Conservation (phyloP, 306 rosid genomes). For the Trifolium fragiferum region DNA sequence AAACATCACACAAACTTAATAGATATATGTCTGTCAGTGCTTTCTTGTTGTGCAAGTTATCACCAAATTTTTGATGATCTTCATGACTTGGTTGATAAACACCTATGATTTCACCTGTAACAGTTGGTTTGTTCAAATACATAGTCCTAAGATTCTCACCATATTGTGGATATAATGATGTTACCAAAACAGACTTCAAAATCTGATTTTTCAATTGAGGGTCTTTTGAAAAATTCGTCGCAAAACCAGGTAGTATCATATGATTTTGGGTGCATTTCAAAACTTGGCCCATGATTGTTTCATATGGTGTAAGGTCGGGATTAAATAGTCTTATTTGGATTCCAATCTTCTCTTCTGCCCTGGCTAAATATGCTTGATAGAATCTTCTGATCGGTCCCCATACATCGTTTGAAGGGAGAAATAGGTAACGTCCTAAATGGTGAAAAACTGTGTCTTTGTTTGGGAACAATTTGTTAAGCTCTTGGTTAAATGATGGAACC, state of each 20-base stretch:
- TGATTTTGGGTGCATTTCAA: conserved; percentile 48
- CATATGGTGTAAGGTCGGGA: conserved; percentile 5
- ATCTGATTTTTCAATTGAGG: conserved; percentile 8
- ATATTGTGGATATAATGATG: conserved; percentile 56
- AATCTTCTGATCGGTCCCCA: conserved; percentile 54
- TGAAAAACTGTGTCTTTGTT: conserved; percentile 32
- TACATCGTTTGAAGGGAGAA: conserved; percentile 37
- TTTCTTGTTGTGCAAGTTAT: conserved; percentile 45
- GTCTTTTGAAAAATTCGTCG: background rate
- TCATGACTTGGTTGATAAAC: conserved; percentile 69
- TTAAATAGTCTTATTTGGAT: conserved; percentile 41
- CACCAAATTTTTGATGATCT: conserved; percentile 58
- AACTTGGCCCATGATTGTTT: conserved; percentile 53
- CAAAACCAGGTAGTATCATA: conserved; percentile 43
- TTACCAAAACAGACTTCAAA: conserved; percentile 52
- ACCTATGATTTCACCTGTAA: conserved; percentile 53
- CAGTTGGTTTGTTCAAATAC: conserved; percentile 52
- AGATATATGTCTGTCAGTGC: conserved; percentile 59
- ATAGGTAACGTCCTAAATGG: conserved; percentile 33
- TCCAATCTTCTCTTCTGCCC: conserved; percentile 33
- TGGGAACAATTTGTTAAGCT: conserved; percentile 37
- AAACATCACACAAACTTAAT: conserved; percentile 54
- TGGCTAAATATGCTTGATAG: conserved; percentile 34
- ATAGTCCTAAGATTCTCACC: conserved; percentile 48
- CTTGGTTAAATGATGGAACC: conserved; percentile 52